Evolutionary conservation across 768 basidiomycete species (phyloP), one percentile per base, ranked within the genome.

Genomic region (Hericium rajendrae): DNA sequence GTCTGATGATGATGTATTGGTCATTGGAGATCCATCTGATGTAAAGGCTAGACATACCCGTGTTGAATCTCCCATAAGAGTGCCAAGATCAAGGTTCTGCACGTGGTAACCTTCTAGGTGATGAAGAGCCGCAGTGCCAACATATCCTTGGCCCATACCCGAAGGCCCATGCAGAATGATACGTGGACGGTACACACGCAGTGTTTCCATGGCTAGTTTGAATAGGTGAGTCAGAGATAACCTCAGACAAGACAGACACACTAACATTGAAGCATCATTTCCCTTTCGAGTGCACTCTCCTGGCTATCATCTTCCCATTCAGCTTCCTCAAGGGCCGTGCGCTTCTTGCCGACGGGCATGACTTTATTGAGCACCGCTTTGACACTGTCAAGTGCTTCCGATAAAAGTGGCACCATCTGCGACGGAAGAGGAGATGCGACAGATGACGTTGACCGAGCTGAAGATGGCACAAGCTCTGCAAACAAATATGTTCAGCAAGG

Each of bases 101-200:
- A 97, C 80, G 67, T 97, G 91, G 69, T 90, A 97, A 0, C 97
- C 95, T 73, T 99, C 97, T 18, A 99, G 73, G 68, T 94, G 86
- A 73, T 98, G 94, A 38, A 99, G 71, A 5, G 90, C 83, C 0
- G 95, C 97, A 1, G 94, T 85, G 40, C 91, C 95, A 58, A 98
- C 74, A 65, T 91, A 94, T 4, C 75, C 76, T 69, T 98, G 97
- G 1, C 97, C 97, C 89, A 95, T 91, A 11, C 95, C 94, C 12
- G 56, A 52, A 12, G 79, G 71, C 4, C 97, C 97, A 71, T 90
- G 81, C 10, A 99, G 72, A 11, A 94, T 71, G 2, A 98, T 77
- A 6, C 97, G 80, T 10, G 97, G 97, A 53, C 94, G 83, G 69
- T 95, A 90, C 9, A 98, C 80, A 12, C 94, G 82, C 22, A 97